Percentiles rank a stretch among this genome's conserved stretches.
Evolutionary conservation across 2,329 filamentous ascomycete genomes (phyloP).

Genomic region (Aspergillus alliaceus): DNA sequence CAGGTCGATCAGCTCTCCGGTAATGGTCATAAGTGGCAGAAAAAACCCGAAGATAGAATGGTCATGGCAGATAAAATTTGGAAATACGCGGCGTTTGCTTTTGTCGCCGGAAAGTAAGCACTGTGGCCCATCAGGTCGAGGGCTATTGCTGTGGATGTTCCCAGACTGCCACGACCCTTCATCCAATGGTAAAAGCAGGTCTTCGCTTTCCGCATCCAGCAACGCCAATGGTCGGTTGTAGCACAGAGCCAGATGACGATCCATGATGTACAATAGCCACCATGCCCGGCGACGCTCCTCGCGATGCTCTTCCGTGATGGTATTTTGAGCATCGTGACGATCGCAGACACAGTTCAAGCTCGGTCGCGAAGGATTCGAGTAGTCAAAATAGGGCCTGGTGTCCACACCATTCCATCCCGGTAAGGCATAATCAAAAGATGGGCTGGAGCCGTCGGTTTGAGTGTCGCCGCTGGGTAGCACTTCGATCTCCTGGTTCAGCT

Average conservation of each 20-base stretch:
- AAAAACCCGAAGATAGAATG: slow-evolving; percentile 92
- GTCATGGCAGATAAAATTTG: slow-evolving; percentile 78
- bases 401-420: slow-evolving; percentile 48
- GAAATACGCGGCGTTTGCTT: slow-evolving; percentile 62
- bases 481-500: slow-evolving; percentile 76
- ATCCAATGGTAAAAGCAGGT: slow-evolving; percentile 80
- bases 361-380: slow-evolving; percentile 35
- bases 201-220: slow-evolving; percentile 83
- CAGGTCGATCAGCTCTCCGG: slow-evolving; percentile 86
- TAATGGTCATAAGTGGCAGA: slow-evolving; percentile 88
- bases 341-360: slow-evolving; percentile 40
- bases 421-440: slow-evolving; percentile 33
- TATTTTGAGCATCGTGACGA: slow-evolving; percentile 21
- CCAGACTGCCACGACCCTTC: slow-evolving; percentile 84
- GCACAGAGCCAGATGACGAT: slow-evolving; percentile 85
- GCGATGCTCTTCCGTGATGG: slow-evolving; percentile 74
- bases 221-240: slow-evolving; percentile 88
- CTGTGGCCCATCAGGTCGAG: slow-evolving; percentile 37
- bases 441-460: slow-evolving; percentile 32
- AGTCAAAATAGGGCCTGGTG: slow-evolving; percentile 49
- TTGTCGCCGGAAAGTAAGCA: slow-evolving; percentile 34
- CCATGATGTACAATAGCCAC: slow-evolving; percentile 92
- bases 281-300: slow-evolving; percentile 87
- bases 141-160: slow-evolving; percentile 64
- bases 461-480: slow-evolving; percentile 31